Conservation (phyloP, 2,329 filamentous ascomycete species). For the Ceratocystis diversiconidia region DNA sequence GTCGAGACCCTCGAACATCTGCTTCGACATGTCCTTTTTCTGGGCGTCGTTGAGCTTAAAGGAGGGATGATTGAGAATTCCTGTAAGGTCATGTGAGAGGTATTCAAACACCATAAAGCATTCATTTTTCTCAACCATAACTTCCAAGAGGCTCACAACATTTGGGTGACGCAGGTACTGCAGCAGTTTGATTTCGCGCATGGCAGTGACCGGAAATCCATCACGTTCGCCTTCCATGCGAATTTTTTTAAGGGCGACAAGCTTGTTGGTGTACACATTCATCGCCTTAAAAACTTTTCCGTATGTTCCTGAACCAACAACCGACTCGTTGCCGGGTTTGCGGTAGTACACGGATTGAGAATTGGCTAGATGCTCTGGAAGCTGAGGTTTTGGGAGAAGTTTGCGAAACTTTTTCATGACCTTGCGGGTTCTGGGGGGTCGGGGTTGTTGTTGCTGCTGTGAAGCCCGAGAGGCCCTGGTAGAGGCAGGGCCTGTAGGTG, state of each 20-base stretch:
- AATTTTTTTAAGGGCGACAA: constrained; percentile 79
- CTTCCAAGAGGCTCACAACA: constrained; percentile 70
- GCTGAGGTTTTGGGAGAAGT: constrained; percentile 53
- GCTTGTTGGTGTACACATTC: constrained; percentile 74
- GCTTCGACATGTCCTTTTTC: constrained; percentile 83
- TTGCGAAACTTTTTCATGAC: constrained; percentile 56
- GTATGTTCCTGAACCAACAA: constrained; percentile 89
- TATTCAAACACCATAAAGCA: constrained; percentile 99
- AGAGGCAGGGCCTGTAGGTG: constrained; percentile 41
- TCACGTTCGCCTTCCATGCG: constrained; percentile 88
- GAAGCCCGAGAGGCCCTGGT: constrained; percentile 25
- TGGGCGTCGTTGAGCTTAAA: constrained; percentile 75
- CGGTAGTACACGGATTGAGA: constrained; percentile 88
- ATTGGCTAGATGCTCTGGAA: constrained; percentile 56
- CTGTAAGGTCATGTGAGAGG: constrained; percentile 87
- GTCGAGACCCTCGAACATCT: constrained; percentile 85
- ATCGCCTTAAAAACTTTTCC: constrained; percentile 91
- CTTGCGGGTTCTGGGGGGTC: constrained; percentile 41
- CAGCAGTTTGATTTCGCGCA: constrained; percentile 82
- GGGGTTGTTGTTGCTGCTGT: constrained; percentile 22
- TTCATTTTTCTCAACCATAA: constrained; percentile 97
- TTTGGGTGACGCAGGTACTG: constrained; percentile 73
- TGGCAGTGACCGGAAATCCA: constrained; percentile 80
- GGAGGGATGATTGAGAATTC: constrained; percentile 82
- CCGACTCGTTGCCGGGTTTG: constrained; percentile 94